These are phyloP conservation scores for Harringtonia aguacate DNA, from an alignment of 2,329 filamentous ascomycete species.

Conservation along the genomic window DNA sequence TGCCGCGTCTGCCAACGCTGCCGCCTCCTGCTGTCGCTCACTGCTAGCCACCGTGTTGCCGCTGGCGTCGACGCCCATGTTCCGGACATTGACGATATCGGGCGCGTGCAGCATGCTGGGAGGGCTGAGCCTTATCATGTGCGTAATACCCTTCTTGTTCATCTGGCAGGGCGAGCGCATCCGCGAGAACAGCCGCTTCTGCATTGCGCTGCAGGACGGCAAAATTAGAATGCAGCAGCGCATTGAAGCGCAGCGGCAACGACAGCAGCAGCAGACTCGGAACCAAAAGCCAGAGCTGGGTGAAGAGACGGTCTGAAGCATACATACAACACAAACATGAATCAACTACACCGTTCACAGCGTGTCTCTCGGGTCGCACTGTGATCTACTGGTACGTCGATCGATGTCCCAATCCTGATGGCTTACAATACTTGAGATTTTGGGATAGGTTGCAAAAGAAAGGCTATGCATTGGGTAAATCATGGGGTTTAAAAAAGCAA, in stretches of 20 bases:
- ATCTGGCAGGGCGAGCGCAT: constrained; percentile 45
- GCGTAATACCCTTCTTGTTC: constrained; percentile 39
- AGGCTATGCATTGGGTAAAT: no score
- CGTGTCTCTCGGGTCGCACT: no score
- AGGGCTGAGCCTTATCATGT: constrained; percentile 38
- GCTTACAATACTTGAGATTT: no score
- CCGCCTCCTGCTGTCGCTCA: constrained; percentile 36
- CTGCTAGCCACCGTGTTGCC: constrained; percentile 45
- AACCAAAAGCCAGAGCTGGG: background rate
- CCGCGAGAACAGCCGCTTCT: constrained; percentile 48
- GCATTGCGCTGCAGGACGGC: constrained; percentile 43
- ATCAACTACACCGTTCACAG: no score
- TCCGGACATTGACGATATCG: constrained; percentile 31
- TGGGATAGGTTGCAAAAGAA: no score
- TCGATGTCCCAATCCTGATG: no score
- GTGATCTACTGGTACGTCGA: no score
- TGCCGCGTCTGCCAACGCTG: constrained; percentile 45
- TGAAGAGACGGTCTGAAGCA: no score
- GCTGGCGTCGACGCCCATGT: constrained; percentile 41
- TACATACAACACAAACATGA: no score
- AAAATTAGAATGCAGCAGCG: constrained; percentile 34
- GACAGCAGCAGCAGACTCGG: background rate
- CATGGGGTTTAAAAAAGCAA: no score
- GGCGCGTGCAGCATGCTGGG: constrained; percentile 43
- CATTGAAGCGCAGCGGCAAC: constrained; percentile 23